Conservation (phyloP, 1,139 yeast genomes). For the Taiozyma sp. region DNA sequence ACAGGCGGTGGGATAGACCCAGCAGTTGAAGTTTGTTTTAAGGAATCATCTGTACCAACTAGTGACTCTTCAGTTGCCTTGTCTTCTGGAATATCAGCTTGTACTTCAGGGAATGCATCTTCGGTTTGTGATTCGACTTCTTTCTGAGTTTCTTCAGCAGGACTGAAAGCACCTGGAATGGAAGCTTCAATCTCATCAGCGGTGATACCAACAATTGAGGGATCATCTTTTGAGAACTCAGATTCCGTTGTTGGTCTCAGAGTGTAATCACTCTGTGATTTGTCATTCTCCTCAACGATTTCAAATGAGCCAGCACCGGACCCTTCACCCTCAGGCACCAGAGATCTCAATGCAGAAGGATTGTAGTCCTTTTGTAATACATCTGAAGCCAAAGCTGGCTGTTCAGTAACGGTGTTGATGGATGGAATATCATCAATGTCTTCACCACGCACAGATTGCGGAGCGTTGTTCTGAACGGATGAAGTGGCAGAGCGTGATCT, state of each 20-base stretch:
- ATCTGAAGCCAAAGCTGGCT: conserved; percentile 19
- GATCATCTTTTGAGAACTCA: background rate
- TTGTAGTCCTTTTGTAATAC: conserved; percentile 18
- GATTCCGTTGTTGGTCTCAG: conserved; percentile 2
- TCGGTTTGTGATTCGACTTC: background rate
- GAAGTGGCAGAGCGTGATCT: conserved; percentile 84
- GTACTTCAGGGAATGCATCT: background rate
- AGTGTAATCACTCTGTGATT: conserved; percentile 17
- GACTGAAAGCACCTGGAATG: conserved; percentile 25
- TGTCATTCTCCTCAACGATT: conserved; percentile 24
- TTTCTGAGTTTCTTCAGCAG: background rate
- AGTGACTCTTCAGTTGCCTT: background rate
- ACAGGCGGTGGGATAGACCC: background rate
- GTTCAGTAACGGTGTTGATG: conserved; percentile 8
- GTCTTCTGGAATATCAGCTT: background rate
- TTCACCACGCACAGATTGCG: conserved; percentile 82
- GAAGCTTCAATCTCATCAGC: conserved; percentile 18
- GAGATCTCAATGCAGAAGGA: conserved; percentile 1
- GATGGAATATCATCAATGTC: conserved; percentile 24
- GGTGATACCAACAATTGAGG: background rate
- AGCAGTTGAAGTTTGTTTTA: background rate
- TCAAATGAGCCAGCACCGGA: conserved; percentile 28
- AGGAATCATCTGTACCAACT: conserved; percentile 5
- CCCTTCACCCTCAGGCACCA: conserved; percentile 14
- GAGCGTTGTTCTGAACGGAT: conserved; percentile 88